A percentile compares a stretch with the other conserved stretches of the same genome.
phyloP scores from a whole-genome alignment of 2,329 filamentous ascomycete genomes.

The Coniochaeta hoffmannii region DNA sequence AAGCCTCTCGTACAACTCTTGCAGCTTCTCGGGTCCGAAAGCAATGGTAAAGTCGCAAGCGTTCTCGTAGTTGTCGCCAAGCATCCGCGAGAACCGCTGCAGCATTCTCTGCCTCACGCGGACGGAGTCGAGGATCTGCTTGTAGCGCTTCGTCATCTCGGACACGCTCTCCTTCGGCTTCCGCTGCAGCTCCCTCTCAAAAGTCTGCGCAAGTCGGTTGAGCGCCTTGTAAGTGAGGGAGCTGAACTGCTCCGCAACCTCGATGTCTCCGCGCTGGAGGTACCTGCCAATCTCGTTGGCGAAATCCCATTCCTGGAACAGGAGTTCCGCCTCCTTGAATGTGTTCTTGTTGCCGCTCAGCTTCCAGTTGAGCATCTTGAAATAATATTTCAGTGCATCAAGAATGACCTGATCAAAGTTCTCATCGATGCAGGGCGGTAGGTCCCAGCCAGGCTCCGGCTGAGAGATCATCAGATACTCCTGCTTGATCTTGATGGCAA shows the following conservation, averaged over 20 bases:
- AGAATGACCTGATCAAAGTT: conserved; percentile 88
- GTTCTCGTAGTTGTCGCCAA: conserved; percentile 93
- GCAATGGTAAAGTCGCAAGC: conserved; percentile 90
- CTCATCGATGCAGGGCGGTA: conserved; percentile 94
- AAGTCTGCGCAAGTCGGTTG: conserved; percentile 79
- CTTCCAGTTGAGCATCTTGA: conserved; percentile 98
- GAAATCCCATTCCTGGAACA: conserved; percentile 98
- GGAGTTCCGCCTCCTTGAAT: conserved; percentile 95
- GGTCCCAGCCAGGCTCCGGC: conserved; percentile 86
- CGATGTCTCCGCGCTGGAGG: conserved; percentile 87
- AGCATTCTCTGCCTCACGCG: conserved; percentile 93
- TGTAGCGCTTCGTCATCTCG: conserved; percentile 97
- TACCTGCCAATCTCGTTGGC: conserved; percentile 88
- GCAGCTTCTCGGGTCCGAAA: conserved; percentile 57
- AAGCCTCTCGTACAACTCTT: conserved; percentile 73
- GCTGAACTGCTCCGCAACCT: conserved; percentile 96
- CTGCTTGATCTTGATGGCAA: conserved; percentile 87
- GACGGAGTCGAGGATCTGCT: conserved; percentile 89
- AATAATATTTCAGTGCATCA: conserved; percentile 94
- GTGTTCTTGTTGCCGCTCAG: conserved; percentile 96
- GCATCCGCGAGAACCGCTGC: conserved; percentile 85
- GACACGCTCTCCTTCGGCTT: conserved; percentile 74
- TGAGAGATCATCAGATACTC: conserved; percentile 79
- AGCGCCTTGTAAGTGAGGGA: conserved; percentile 90
- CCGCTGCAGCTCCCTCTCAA: conserved; percentile 82